Evolutionary conservation across 108 stramenopile genomes (phyloP), one percentile per base, ranked within the genome.

Genomic region (Cyclotella cryptica): DNA sequence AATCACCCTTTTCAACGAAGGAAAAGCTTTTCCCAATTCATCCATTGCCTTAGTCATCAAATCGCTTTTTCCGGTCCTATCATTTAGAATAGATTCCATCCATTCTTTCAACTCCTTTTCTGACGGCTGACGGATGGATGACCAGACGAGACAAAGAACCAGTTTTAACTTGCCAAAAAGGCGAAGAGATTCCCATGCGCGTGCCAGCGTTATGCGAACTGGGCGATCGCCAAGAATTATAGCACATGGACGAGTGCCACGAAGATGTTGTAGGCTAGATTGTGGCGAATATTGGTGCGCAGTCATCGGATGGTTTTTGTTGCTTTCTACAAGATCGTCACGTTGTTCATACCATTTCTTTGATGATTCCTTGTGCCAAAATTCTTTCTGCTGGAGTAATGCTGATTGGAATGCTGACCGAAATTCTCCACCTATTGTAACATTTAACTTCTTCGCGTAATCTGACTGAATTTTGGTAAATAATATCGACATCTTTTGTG

Each of bases 361-460:
- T 18, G n/a, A 18, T 39, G 8, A 62, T 45, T 64, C 54, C 47
- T 65, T 52, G 27, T 59, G 41, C 84, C 69, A 71, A 77, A 72
- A 85, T 77, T 67, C 44, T 24, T 49, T 39, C 57, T 85, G 80
- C 35, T 85, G 85, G 24, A 42, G 22, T 29, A 73, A 58, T 65
- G 85, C 85, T 12, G 71, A 71, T 46, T 88, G 55, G 67, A 84
- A 88, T 13, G 92, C 94, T 7, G 71, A 70, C 42, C 79, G 83
- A 68, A 95, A 93, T 80, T 95, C 94, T 42, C 92, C 88, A 62
- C 92, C 94, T 43, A 95, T 78, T 55, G 90, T 90, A 1, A 95
- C 94, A 40, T 89, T 91, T 53, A 95, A 66, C 57, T 87, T 88
- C 30, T 86, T 66, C 28, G 94, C 94, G 77, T 91, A 95, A 49